Base-by-base conservation (phyloP, 139 green algal species). In the Micromonas commoda region DNA sequence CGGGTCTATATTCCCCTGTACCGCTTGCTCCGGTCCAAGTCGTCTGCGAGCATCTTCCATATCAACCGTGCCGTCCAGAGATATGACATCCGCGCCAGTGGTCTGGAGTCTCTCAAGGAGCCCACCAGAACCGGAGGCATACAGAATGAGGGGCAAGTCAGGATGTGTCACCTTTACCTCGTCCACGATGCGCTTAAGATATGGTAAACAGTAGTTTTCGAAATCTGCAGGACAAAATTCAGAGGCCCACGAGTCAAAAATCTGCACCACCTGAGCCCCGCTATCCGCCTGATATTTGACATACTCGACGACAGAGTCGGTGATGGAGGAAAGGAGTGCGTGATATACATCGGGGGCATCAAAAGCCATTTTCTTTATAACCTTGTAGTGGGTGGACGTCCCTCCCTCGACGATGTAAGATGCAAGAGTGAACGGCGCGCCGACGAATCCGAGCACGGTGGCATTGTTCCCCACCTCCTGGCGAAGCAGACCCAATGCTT, bases 191-290 rank as follows among this genome's bases (percentile, higher is more conserved):
- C 89, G 83, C 80, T 97, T 87, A 1, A 88, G 84, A 77, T 99
- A 99, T 0, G 94, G 93, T 81, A 96, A 73, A 81, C 83, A 91
- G 87, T 97, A 98, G 81, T 95, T 90, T 0, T 78, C 79, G 84
- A 96, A 98, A 86, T 98, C 90, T 53, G 86, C 66, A 0, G 93
- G 92, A 23, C 38, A 80, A 21, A 98, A 87, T 83, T 98, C 91
- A 82, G 96, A 91, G n/a, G 93, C 94, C 94, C 94, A 98, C 3
- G 89, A 96, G 88, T 99, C 95, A 85, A 99, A 98, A 26, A 98
- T 82, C 88, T 98, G 94, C 64, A 98, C 88, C 1, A 97, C 86
- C 86, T 92, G 86, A 23, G 93, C 94, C 4, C 94, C 94, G 32
- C 81, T 87, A 65, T 97, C 89, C 39, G 97, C 97, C 83, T 99